Conservation (phyloP, 2,329 filamentous ascomycete species). For the Hymenoscyphus occultus region DNA sequence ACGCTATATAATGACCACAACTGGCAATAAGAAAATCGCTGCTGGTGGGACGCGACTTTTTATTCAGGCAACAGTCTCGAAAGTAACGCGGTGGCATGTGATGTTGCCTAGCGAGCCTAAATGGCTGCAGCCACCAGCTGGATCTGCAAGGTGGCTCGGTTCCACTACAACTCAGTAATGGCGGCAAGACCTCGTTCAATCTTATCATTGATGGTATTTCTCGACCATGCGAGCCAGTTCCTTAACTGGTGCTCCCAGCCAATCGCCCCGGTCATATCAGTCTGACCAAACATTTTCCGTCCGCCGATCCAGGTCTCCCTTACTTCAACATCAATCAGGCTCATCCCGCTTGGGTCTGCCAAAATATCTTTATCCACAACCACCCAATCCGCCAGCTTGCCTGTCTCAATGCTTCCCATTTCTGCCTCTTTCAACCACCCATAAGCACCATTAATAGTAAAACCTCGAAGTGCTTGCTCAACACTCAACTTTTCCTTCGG, state of each 20-base stretch:
- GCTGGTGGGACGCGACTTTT: neutral
- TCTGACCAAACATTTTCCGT: slow-evolving; percentile 18
- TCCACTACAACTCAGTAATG: neutral
- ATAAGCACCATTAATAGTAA: slow-evolving; percentile 57
- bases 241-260: neutral
- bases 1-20: neutral
- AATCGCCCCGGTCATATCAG: neutral
- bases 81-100: slow-evolving; percentile 2
- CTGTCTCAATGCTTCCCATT: slow-evolving; percentile 57
- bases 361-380: slow-evolving; percentile 61
- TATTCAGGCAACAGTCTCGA: neutral
- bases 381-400: slow-evolving; percentile 67
- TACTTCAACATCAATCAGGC: slow-evolving; percentile 53
- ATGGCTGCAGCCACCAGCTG: too few species aligned
- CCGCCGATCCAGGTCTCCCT: slow-evolving; percentile 69
- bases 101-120: neutral
- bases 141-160: neutral
- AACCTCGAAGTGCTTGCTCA: slow-evolving; percentile 59
- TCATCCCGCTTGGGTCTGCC: slow-evolving; percentile 45
- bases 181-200: slow-evolving; percentile 1
- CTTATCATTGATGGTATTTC: slow-evolving; percentile 5
- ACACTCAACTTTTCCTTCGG: slow-evolving; percentile 55
- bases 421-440: slow-evolving; percentile 57
- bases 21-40: neutral
- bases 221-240: neutral